Evolutionary conservation across 106 monocot genomes (phyloP), one percentile per base, ranked within the genome.

Genomic region (Amphibolis antarctica): DNA sequence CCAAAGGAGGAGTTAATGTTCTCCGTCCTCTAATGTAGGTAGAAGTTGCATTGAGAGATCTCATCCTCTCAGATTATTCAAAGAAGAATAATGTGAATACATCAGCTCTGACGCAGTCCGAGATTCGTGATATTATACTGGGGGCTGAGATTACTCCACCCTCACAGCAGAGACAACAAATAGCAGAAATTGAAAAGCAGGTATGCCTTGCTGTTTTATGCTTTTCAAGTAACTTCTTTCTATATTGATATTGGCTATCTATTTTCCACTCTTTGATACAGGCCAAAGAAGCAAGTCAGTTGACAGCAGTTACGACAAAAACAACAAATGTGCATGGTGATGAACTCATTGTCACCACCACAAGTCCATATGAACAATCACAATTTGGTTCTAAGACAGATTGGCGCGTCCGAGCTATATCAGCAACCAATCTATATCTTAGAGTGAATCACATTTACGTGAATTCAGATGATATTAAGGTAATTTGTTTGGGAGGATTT

Each of bases 21-120:
- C 3, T 63, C 14, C 20, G 21, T 46, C n/a, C n/a, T 45, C 46
- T 20, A 23, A 52, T 69, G 42, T 52, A 76, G 72, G 98, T 99
- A 28, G 98, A 99, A 67, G 91, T 91, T 76, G 98, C 98, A 46
- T 66, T 99, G 29, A 87, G 98, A 68, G 98, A 99, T 81, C 88
- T 99, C 52, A 99, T 99, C 50, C 74, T 99, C 0, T 99, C 98
- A 12, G 98, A 99, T 70, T 99, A 99, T 81, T 84, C 98, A 25
- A 99, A 99, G 78, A 99, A 99, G 79, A 99, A 99, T 56, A 99
- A 99, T 70, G 98, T 99, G 28, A 99, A 99, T 77, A 99, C 98
- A 23, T 99, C 98, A 14, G 98, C 98, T 31, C 66, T 99, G 15
- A 99, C 98, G 7, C 98, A 99, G 67, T 99, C 98, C 77, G 98